Percentiles rank a stretch among this genome's conserved stretches.
Conservation (phyloP, 2,329 filamentous ascomycete genomes). For the Fonsecaea erecta region DNA sequence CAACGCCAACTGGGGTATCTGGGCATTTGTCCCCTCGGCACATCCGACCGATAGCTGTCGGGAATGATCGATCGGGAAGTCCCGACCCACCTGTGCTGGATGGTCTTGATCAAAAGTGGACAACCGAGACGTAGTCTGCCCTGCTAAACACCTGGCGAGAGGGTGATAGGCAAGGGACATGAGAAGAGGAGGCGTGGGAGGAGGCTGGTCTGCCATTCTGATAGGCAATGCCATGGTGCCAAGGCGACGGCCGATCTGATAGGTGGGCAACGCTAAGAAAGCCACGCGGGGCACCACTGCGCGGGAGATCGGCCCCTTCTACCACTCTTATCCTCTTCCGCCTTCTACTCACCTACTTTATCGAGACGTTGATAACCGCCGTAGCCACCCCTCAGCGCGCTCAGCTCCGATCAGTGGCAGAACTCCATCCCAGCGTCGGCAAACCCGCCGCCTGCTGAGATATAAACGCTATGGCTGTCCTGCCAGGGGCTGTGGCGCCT, state of each 20-base stretch:
- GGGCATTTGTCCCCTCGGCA: background rate
- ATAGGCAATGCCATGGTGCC: background rate
- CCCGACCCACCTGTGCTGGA: background rate
- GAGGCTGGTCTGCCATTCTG: background rate
- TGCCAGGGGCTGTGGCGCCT: background rate
- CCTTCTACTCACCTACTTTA: background rate
- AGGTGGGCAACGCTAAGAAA: background rate
- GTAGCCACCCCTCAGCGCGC: constrained; percentile 1
- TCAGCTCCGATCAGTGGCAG: constrained; percentile 7
- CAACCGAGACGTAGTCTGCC: background rate
- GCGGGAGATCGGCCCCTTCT: constrained; percentile 5
- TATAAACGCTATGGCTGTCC: constrained; percentile 10
- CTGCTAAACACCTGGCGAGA: background rate
- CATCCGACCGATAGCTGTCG: background rate
- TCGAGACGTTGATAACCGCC: background rate
- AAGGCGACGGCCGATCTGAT: background rate
- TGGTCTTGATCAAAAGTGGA: background rate
- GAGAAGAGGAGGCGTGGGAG: background rate
- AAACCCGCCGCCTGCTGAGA: background rate
- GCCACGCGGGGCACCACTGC: background rate
- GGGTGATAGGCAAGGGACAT: background rate
- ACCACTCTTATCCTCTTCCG: background rate
- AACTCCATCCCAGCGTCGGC: background rate
- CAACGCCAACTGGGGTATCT: background rate
- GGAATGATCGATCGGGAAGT: background rate